Evolutionary conservation across 495 filamentous ascomycete genomes (phyloP), one percentile per base, ranked within the genome.

Genomic region (Annulohypoxylon stygium): DNA sequence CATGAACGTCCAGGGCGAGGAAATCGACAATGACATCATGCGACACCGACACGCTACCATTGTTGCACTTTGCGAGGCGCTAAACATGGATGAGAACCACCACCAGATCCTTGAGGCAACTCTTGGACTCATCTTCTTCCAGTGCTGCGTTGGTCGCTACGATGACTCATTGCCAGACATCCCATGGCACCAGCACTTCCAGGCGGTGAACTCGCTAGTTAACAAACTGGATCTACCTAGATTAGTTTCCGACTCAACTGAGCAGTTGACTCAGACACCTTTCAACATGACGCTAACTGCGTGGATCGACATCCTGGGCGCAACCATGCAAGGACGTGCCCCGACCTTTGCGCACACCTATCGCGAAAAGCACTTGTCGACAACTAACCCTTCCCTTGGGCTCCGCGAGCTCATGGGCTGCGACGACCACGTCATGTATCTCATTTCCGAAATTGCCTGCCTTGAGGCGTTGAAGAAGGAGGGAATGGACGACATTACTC

Each of bases 281-380:
- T 97, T 98, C 87, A 97, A 94, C 83, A 98, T 97, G 95, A 93
- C 93, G 0, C 83, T 99, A 61, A 91, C 95, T 2, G 85, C 95
- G 25, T 99, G 96, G 96, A 97, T 99, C 74, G 96, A 99, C 78
- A 98, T 99, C 70, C 88, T 98, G 20, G 96, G 96, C 16, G 89
- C 95, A 0, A 97, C 95, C 2, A 97, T 99, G 92, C 85, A 93
- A 39, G 94, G 94, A 16, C 87, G 89, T 36, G 91, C 93, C 0
- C 96, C 96, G 1, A 85, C 87, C 39, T 98, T 98, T 76, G 94
- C 96, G 8, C 92, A 97, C 79, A 92, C 91, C 11, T 99, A 99
- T 78, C 91, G 96, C 36, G 87, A 93, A 70, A 97, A 98, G 85
- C 93, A 97, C 77, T 86, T 97, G 11, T 90, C 86, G 64, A 83